Evolutionary conservation across 192 early-diverging fungal species (phyloP), one percentile per base, ranked within the genome.

Genomic region (Piromyces sp.): DNA sequence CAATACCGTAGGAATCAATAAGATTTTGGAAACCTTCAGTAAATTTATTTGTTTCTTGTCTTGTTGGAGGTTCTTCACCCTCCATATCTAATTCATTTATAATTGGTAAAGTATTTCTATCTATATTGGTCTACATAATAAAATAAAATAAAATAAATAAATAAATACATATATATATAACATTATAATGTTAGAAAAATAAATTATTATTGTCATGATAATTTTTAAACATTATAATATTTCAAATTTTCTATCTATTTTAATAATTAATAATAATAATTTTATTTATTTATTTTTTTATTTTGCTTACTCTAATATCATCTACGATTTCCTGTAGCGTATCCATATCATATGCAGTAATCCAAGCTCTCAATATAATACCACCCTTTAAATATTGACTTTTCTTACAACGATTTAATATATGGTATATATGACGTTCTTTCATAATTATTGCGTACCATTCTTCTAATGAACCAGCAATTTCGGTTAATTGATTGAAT

Each of bases 1-100:
- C 96, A 84, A 98, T 92, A 80, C 98, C 98, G 85, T 99, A 99
- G 0, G 98, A 95, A 84, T 98, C 95, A 29, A 99, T 94, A 84
- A 99, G 96, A 81, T 89, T 93, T 88, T 99, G 98, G 89, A 99
- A 99, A 17, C 93, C 95, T 29, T 86, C 88, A 0, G 98, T 98
- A 84, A 98, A 95, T 85, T 96, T 96, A 93, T 99, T 99, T 80
- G 95, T 94, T 80, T 93, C 93, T 83, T 96, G 94, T 86, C 89
- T 97, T 13, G 98, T 99, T 29, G 98, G 98, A 78, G 96, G 97
- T 83, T 93, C 88, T 93, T 95, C 82, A 88, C 89, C n/a, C 96
- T 99, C 40, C 86, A 89, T 79, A 97, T 81, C 82, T n/a, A 68
- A n/a, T 68, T 95, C 95, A 85, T 93, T 95, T 80, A 99, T 84